Base-by-base conservation (phyloP, 768 basidiomycete species). In the Hygrophorus russula region DNA sequence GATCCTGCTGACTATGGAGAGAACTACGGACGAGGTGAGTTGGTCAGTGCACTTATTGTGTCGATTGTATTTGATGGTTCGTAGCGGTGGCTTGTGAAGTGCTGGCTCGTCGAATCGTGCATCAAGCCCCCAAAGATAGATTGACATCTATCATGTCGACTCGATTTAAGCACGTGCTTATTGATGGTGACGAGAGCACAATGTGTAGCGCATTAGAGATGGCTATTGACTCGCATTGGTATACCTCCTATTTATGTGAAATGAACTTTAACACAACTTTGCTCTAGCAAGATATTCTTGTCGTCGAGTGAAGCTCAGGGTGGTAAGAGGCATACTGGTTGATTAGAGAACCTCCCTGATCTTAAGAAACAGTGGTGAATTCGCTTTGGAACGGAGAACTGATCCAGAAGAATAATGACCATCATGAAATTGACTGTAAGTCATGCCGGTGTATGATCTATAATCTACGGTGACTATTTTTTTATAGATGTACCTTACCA, bases 171-270 rank as follows among this genome's bases (percentile, higher is more conserved):
- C 79, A 85, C 53, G 61, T 65, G 32, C 80, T 88, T 56, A 55
- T 67, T 29, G 87, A 94, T 54, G 90, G 85, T 0, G 87, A 87
- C 44, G 60, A 66, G 36, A 87, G 84, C 46, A 81, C 80, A 34
- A 72, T 79, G 51, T 67, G 76, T 4, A 89, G 84, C 53, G 82
- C 84, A 6, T 66, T 96, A 34, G 93, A 97, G 58, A 65, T 81
- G 59, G 91, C 93, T n/a, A 87, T 94, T 48, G 93, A 97, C 59
- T 76, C 87, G 42, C 78, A 90, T 52, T 89, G 90, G 88, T 90
- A 53, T 15, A 50, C 31, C 55, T 15, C 9, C 14, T 12, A 29
- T 18, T 9, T 17, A 43, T 35, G 44, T 38, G 36, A 13, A 27
- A 33, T 33, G 29, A 18, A 18, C 2, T 18, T 4, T 14, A 13